A percentile compares a stretch with the other conserved stretches of the same genome.
Evolutionary conservation across 2,329 filamentous ascomycete species (phyloP).

Genomic region (Drechslerella stenobrocha): DNA sequence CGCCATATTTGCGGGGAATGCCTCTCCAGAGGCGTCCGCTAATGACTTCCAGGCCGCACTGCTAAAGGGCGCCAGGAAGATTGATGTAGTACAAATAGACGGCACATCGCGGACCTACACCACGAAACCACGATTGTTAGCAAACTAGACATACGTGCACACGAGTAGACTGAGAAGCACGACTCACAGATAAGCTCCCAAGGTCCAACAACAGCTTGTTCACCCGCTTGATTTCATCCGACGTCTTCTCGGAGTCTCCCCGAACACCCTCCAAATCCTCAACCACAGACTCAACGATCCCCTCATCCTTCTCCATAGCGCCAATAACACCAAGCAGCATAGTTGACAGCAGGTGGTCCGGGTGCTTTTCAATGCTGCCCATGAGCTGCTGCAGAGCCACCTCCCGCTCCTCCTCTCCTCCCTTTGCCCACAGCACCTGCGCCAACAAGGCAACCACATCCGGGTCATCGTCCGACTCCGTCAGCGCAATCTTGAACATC

Average conservation of each 20-base stretch:
- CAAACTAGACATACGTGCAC: neutral
- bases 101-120: slow-evolving; percentile 52
- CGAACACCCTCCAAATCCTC: slow-evolving; percentile 75
- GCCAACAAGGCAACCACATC: slow-evolving; percentile 85
- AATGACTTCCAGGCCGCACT: slow-evolving; percentile 80
- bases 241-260: slow-evolving; percentile 66
- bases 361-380: slow-evolving; percentile 69
- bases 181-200: slow-evolving; percentile 57
- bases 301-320: slow-evolving; percentile 75
- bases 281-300: slow-evolving; percentile 77
- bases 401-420: slow-evolving; percentile 71
- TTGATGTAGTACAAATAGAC: slow-evolving; percentile 60
- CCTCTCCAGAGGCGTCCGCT: slow-evolving; percentile 62
- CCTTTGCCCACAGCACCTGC: slow-evolving; percentile 91
- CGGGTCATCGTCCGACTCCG: slow-evolving; percentile 73
- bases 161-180: no score
- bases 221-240: slow-evolving; percentile 69
- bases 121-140: slow-evolving; percentile 1
- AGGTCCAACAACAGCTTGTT: slow-evolving; percentile 76
- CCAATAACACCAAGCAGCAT: slow-evolving; percentile 82
- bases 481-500: slow-evolving; percentile 77
- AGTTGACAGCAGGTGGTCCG: slow-evolving; percentile 76
- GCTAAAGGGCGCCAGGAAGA: slow-evolving; percentile 78
- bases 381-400: slow-evolving; percentile 80
- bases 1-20: slow-evolving; percentile 72